Conservation (phyloP, 2,329 filamentous ascomycete species). For the Akanthomyces uredinophilus region DNA sequence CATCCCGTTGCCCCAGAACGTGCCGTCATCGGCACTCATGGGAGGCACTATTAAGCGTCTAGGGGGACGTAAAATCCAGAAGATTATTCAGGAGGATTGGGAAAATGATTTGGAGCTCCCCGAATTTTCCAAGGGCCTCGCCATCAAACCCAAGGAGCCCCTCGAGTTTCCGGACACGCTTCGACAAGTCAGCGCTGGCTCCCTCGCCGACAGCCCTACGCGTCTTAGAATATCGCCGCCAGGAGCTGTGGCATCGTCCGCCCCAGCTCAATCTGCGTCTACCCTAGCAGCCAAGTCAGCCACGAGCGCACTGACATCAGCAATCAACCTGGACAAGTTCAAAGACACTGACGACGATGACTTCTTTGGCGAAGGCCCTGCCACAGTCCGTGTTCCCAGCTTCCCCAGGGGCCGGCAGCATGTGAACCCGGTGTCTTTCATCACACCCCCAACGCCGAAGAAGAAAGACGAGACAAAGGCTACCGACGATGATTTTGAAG, state of each 20-base stretch:
- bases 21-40: constrained; percentile 82
- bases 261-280: constrained; percentile 16
- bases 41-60: constrained; percentile 91
- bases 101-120: constrained; percentile 72
- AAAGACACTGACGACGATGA: constrained; percentile 59
- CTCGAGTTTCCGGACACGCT: constrained; percentile 62
- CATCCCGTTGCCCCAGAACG: constrained; percentile 81
- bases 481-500: constrained; percentile 63
- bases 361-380: constrained; percentile 57
- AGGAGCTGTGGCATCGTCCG: constrained; percentile 15
- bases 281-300: constrained; percentile 25
- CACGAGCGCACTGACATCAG: constrained; percentile 35
- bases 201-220: constrained; percentile 48
- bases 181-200: constrained; percentile 58
- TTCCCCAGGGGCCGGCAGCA: constrained; percentile 54
- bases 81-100: constrained; percentile 74
- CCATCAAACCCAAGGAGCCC: constrained; percentile 59
- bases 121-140: constrained; percentile 51
- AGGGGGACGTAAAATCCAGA: constrained; percentile 67
- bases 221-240: constrained; percentile 34
- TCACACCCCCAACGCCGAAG: constrained; percentile 51
- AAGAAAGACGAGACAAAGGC: constrained; percentile 33
- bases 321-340: constrained; percentile 58
- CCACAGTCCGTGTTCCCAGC: constrained; percentile 66
- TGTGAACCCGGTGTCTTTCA: constrained; percentile 46